Percentiles rank a stretch among this genome's conserved stretches.
These are phyloP conservation scores for Fusarium sp. DNA, from an alignment of 2,329 filamentous ascomycete species.

Conservation along the genomic window DNA sequence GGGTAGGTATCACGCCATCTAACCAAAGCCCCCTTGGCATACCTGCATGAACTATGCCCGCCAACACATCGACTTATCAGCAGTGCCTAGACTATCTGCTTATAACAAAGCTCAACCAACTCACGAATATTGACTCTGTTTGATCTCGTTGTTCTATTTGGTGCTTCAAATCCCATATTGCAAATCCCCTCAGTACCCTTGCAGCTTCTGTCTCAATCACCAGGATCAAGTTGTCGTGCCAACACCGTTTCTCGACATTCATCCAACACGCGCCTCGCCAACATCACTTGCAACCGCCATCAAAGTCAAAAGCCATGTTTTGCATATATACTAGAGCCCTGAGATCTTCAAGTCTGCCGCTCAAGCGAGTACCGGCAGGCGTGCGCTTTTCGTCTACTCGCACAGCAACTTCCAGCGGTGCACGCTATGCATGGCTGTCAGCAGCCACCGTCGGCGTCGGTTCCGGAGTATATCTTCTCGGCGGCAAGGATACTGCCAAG, in stretches of 20 bases:
- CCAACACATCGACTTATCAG: no score
- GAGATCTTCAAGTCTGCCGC: not conserved
- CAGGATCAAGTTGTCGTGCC: slow-evolving; percentile 8
- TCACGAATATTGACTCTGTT: not conserved
- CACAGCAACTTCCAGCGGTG: slow-evolving; percentile 2
- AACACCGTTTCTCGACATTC: slow-evolving; percentile 9
- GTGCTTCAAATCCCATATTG: no score
- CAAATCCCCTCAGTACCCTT: not conserved
- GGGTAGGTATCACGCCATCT: slow-evolving; percentile 10
- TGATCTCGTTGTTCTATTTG: not conserved
- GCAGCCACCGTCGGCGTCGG: slow-evolving; percentile 26
- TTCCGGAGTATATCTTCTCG: slow-evolving; percentile 25
- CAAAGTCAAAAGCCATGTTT: slow-evolving; percentile 30
- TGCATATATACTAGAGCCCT: slow-evolving; percentile 2
- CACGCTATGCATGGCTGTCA: slow-evolving; percentile 20
- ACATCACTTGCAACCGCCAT: not conserved
- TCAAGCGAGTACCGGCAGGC: slow-evolving; percentile 11
- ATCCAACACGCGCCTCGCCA: not conserved
- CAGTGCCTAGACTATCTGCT: not conserved
- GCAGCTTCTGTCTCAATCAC: no score
- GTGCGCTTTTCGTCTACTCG: slow-evolving; percentile 36
- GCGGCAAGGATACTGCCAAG: not conserved
- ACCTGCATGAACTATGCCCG: no score
- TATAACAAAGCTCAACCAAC: not conserved
- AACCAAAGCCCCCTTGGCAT: no score